Evolutionary conservation across 73 alveolate species (phyloP).

Genomic region (Tetrahymena malaccensis): DNA sequence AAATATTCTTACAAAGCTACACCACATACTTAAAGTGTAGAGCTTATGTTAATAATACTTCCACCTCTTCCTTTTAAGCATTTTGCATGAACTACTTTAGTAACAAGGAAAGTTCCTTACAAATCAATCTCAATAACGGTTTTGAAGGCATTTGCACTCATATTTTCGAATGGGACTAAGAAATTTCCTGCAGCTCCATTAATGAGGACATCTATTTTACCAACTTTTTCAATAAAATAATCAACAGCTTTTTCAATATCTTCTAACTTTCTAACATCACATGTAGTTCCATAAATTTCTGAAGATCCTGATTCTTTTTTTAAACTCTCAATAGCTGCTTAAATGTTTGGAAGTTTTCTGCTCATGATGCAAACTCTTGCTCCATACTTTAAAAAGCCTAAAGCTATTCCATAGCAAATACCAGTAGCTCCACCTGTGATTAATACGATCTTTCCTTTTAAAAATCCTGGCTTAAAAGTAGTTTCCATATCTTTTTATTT

Average conservation of each 20-base stretch:
- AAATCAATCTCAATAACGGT: slow-evolving; percentile 81
- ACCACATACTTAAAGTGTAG: slow-evolving; percentile 71
- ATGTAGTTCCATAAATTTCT: neutral
- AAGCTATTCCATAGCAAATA: slow-evolving; percentile 69
- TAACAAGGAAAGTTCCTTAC: slow-evolving; percentile 67
- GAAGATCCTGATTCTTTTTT: slow-evolving; percentile 40
- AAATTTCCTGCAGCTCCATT: slow-evolving; percentile 92
- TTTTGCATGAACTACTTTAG: slow-evolving; percentile 56
- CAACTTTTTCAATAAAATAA: slow-evolving; percentile 41
- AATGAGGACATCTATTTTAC: slow-evolving; percentile 66
- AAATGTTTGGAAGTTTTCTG: slow-evolving; percentile 61
- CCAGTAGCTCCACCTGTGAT: slow-evolving; percentile 90
- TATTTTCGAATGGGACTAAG: slow-evolving; percentile 62
- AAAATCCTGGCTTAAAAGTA: slow-evolving; percentile 48
- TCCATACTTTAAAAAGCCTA: slow-evolving; percentile 57
- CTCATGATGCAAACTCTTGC: slow-evolving; percentile 71
- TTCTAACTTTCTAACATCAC: slow-evolving; percentile 71
- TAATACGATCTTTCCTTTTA: slow-evolving; percentile 60
- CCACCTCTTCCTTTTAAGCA: slow-evolving; percentile 69
- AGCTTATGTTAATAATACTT: slow-evolving; percentile 63
- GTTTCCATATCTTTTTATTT: slow-evolving; percentile 12
- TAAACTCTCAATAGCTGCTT: slow-evolving; percentile 46
- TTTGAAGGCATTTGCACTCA: slow-evolving; percentile 72
- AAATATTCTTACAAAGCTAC: slow-evolving; percentile 40
- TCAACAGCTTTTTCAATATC: slow-evolving; percentile 52